Evolutionary conservation across 2,329 filamentous ascomycete species (phyloP).

Genomic region (Aspergillus felis): DNA sequence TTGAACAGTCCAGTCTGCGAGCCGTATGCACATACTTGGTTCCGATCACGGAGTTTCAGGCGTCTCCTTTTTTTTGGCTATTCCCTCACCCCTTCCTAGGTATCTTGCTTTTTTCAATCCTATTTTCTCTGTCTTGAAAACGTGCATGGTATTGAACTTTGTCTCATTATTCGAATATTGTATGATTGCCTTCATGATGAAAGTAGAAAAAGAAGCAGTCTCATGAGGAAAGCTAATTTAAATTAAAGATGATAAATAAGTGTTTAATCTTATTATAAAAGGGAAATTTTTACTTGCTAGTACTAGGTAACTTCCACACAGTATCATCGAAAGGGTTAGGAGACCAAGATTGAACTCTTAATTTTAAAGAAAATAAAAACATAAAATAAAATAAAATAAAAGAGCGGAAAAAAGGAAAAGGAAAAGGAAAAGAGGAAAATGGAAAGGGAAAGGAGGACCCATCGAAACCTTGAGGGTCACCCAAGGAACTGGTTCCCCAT

Average conservation of each 20-base stretch:
- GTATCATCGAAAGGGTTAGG: neutral
- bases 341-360: neutral
- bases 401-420: neutral
- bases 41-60: neutral
- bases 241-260: neutral
- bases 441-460: conserved; percentile 8
- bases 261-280: neutral
- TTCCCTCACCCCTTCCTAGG: neutral
- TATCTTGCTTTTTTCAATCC: neutral
- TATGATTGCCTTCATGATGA: neutral
- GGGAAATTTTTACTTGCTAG: neutral
- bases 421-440: conserved; percentile 8
- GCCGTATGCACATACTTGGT: neutral
- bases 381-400: neutral
- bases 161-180: neutral
- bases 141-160: neutral
- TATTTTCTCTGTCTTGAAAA: neutral
- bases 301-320: neutral
- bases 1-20: neutral
- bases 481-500: conserved; percentile 33
- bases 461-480: conserved; percentile 20
- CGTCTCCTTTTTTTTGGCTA: neutral
- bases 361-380: neutral
- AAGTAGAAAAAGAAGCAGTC: neutral
- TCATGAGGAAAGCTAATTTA: neutral